Evolutionary conservation across 768 basidiomycete genomes (phyloP).

Genomic region (Naganishia onofrii): DNA sequence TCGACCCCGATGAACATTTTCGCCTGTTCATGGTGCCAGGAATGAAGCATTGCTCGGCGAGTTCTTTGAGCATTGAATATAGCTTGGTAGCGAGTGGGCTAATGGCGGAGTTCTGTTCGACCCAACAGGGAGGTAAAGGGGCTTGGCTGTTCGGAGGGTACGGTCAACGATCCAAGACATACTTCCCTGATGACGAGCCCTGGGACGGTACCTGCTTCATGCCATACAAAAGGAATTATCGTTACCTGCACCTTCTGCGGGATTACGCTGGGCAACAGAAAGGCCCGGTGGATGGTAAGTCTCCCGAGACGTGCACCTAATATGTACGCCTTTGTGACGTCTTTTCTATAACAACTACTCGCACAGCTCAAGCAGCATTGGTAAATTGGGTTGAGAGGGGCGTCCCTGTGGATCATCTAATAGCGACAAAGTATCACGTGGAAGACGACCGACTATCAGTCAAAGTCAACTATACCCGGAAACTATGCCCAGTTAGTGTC

Average conservation of each 20-base stretch:
- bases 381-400: neutral
- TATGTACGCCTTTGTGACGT: no score
- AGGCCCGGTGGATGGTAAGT: neutral
- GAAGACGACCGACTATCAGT: neutral
- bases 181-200: neutral
- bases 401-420: neutral
- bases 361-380: neutral
- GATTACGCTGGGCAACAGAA: neutral
- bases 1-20: neutral
- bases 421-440: neutral
- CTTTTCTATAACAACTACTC: neutral
- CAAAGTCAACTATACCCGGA: neutral
- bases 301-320: neutral
- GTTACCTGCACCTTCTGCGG: neutral
- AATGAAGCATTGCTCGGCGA: neutral
- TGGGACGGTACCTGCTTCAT: neutral
- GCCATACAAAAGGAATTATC: no score
- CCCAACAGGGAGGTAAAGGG: neutral
- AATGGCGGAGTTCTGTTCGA: no score
- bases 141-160: neutral
- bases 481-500: neutral
- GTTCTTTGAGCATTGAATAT: no score
- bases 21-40: neutral
- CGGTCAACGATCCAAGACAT: neutral
- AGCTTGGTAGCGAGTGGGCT: no score